Conservation (phyloP, 352 stramenopile species). For the Phytophthora idaei region DNA sequence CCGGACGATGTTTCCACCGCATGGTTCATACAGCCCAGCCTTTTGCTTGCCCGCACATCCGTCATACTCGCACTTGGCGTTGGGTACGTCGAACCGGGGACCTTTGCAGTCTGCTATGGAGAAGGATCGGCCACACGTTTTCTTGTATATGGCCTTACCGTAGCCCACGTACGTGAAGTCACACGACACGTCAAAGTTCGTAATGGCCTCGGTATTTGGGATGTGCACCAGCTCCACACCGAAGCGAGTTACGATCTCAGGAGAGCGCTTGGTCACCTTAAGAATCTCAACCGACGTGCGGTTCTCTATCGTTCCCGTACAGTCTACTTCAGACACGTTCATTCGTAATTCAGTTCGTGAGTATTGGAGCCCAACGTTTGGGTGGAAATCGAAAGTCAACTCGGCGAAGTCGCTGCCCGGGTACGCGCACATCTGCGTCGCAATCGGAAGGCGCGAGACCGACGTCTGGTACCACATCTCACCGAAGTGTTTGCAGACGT, state of each 20-base stretch:
- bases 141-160: constrained; percentile 14
- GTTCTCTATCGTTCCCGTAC: constrained; percentile 38
- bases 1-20: constrained; percentile 48
- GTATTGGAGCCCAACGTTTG: constrained; percentile 46
- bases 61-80: constrained; percentile 46
- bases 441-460: constrained; percentile 34
- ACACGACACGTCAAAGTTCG: constrained; percentile 54
- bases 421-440: constrained; percentile 50
- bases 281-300: constrained; percentile 45
- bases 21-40: constrained; percentile 56
- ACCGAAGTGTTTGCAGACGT: constrained; percentile 47
- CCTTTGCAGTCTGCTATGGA: constrained; percentile 61
- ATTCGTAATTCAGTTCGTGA: constrained; percentile 35
- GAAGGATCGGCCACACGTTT: constrained; percentile 54
- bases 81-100: constrained; percentile 40
- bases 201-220: constrained; percentile 36
- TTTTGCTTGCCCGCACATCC: constrained; percentile 34
- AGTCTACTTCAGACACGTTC: constrained; percentile 51
- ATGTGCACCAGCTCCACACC: constrained; percentile 54
- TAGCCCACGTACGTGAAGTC: constrained; percentile 56
- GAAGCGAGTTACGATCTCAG: constrained; percentile 60
- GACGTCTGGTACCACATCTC: constrained; percentile 72
- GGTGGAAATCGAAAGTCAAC: constrained; percentile 68
- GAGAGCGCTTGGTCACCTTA: constrained; percentile 31
- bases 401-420: constrained; percentile 65